Conservation (phyloP, 352 stramenopile species). For the Pythium rhizo-oryzae region DNA sequence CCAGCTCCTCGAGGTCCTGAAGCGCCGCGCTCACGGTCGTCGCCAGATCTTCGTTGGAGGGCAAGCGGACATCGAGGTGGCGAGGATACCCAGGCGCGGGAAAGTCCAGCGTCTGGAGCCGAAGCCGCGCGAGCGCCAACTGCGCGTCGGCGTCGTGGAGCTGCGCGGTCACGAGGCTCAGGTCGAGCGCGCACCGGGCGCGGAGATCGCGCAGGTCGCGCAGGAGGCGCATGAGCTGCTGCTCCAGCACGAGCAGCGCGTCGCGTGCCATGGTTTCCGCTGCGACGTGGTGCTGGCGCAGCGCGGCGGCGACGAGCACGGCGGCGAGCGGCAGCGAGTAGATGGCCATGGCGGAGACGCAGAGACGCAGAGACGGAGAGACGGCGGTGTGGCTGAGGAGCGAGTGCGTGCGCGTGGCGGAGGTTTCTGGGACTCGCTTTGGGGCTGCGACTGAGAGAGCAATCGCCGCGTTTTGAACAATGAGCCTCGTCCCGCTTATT, state of each 20-base stretch:
- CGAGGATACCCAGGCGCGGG: not conserved
- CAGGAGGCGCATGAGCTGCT: not conserved
- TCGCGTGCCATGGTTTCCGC: not conserved
- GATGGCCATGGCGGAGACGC: not conserved
- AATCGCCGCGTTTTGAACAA: too few species aligned
- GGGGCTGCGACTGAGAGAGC: too few species aligned
- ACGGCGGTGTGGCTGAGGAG: not conserved
- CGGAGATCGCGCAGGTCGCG: not conserved
- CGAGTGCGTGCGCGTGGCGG: not conserved
- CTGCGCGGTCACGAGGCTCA: not conserved
- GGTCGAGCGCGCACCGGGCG: not conserved
- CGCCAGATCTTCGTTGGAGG: not conserved
- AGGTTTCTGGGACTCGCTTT: too few species aligned
- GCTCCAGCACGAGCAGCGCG: not conserved
- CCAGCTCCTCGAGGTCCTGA: not conserved
- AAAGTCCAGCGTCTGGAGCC: not conserved
- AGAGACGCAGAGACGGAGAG: not conserved
- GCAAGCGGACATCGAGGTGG: too few species aligned
- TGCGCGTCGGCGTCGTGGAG: conserved; percentile 11
- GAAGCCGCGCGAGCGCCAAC: not conserved
- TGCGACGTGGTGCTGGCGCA: not conserved
- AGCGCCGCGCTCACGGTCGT: not conserved
- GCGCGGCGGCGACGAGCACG: conserved; percentile 3
- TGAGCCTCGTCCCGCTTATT: not conserved
- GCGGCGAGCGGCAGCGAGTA: conserved; percentile 5